phyloP scores from a whole-genome alignment of 2,329 filamentous ascomycete genomes.

The Aspergillus piperis region DNA sequence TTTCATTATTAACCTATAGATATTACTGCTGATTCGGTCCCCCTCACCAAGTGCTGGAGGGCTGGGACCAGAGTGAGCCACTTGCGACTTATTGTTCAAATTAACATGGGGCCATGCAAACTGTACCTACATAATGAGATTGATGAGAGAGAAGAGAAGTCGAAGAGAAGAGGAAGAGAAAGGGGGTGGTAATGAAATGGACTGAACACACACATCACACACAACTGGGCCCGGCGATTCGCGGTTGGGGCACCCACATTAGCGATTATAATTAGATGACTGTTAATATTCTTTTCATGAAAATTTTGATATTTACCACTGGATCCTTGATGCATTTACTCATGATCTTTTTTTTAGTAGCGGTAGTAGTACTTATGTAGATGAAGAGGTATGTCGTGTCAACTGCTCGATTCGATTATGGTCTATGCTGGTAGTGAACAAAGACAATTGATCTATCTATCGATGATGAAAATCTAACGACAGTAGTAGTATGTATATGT shows the following conservation, averaged over 20 bases:
- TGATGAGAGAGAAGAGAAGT: slow-evolving; percentile 15
- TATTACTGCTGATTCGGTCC: slow-evolving; percentile 16
- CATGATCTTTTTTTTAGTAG: too few species aligned
- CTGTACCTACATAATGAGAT: slow-evolving; percentile 24
- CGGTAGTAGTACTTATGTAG: too few species aligned
- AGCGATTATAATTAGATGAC: slow-evolving; percentile 17
- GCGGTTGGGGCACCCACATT: not conserved
- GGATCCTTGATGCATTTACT: not conserved
- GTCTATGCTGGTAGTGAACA: too few species aligned
- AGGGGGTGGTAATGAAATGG: slow-evolving; percentile 21
- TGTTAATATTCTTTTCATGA: slow-evolving; percentile 11
- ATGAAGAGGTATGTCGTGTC: too few species aligned
- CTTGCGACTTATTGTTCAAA: slow-evolving; percentile 19
- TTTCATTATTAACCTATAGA: slow-evolving; percentile 20
- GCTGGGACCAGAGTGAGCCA: slow-evolving; percentile 16
- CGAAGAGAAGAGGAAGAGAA: too few species aligned
- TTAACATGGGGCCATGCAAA: slow-evolving; percentile 15
- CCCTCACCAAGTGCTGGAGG: slow-evolving; percentile 28
- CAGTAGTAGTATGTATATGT: not conserved
- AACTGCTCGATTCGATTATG: too few species aligned
- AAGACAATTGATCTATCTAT: too few species aligned
- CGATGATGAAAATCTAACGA: too few species aligned
- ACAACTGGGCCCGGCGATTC: slow-evolving; percentile 11
- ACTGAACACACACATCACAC: slow-evolving; percentile 7
- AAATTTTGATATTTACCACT: not conserved